Evolutionary conservation across 2,329 filamentous ascomycete species (phyloP).

Genomic region (Arachnopeziza araneosa): DNA sequence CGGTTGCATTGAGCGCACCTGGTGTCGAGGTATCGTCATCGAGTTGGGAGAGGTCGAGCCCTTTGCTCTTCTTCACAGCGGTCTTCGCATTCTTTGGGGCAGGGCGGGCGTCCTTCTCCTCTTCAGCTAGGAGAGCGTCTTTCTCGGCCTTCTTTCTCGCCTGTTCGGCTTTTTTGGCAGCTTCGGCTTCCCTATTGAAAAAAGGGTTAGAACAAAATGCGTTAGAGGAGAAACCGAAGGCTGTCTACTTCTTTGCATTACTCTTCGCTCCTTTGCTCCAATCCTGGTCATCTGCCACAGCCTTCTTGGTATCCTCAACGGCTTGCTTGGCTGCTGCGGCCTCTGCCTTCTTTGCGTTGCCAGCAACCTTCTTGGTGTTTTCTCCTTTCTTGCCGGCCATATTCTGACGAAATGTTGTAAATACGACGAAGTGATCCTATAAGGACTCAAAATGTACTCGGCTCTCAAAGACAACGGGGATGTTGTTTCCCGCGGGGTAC

Average conservation of each 20-base stretch:
- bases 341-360: slow-evolving; percentile 90
- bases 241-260: slow-evolving; percentile 75
- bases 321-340: slow-evolving; percentile 76
- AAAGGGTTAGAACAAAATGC: slow-evolving; percentile 8
- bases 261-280: slow-evolving; percentile 86
- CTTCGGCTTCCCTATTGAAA: slow-evolving; percentile 67
- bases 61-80: slow-evolving; percentile 61
- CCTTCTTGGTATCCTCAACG: slow-evolving; percentile 59
- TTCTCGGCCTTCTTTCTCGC: slow-evolving; percentile 90
- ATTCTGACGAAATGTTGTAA: slow-evolving; percentile 17
- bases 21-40: slow-evolving; percentile 42
- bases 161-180: slow-evolving; percentile 74
- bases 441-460: neutral
- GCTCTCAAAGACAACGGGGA: neutral
- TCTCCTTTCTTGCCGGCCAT: slow-evolving; percentile 77
- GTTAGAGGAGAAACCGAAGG: slow-evolving; percentile 6
- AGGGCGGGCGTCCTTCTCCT: slow-evolving; percentile 72
- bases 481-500: neutral
- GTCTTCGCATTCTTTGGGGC: slow-evolving; percentile 64
- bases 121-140: slow-evolving; percentile 74
- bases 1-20: slow-evolving; percentile 67
- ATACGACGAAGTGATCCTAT: too few relatives aligned
- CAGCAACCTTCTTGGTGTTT: slow-evolving; percentile 82
- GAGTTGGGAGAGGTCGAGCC: slow-evolving; percentile 70
- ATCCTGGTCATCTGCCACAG: slow-evolving; percentile 63